Base-by-base conservation (phyloP, 345 rosid genomes). In the Linum lewisii region DNA sequence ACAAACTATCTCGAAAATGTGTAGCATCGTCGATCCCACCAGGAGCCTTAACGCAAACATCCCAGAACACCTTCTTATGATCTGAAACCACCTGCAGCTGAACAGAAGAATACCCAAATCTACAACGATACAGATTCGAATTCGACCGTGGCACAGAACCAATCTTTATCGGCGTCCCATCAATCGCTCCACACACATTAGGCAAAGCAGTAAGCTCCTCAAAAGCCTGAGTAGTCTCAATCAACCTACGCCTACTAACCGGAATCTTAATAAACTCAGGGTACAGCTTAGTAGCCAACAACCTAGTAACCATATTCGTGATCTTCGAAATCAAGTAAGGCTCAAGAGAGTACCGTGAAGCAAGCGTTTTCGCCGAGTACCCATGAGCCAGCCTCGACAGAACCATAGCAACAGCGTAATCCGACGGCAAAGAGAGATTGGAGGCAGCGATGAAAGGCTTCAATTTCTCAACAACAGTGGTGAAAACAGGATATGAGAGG, bases 341-440 rank as follows among this genome's bases (percentile, higher is more conserved):
- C 60, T 89, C 96, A 16, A 93, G 81, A 19, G 87, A 75, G 76
- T 86, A 93, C 44, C 83, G 82, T 24, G 87, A 61, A 23, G 96
- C 94, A 36, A 85, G 65, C 62, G 88, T 72, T 51, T 82, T 82
- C 8, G 95, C 87, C 0, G 99, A 87, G 64, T 73, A 79, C 64
- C 95, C 97, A 60, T 85, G 90, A 7, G 87, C 76, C 42, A 87
- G 88, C 36, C 97, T 82, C 56, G 97, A 93, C 45, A 93, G 88
- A 20, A 89, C 97, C 90, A 89, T 82, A 13, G 97, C 92, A 20
- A 89, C 97, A 1, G 96, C 99, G 61, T 89, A 93, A 75, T 93
- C 97, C 14, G 97, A 81, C 0, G 97, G 99, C 65, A 89, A 81
- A 21, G 97, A 93, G 73, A 89, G 92, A 66, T 93, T 84, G 0